A percentile compares a stretch with the other conserved stretches of the same genome.
Evolutionary conservation across 2,329 filamentous ascomycete genomes (phyloP).

Genomic region (Meredithiella fracta): DNA sequence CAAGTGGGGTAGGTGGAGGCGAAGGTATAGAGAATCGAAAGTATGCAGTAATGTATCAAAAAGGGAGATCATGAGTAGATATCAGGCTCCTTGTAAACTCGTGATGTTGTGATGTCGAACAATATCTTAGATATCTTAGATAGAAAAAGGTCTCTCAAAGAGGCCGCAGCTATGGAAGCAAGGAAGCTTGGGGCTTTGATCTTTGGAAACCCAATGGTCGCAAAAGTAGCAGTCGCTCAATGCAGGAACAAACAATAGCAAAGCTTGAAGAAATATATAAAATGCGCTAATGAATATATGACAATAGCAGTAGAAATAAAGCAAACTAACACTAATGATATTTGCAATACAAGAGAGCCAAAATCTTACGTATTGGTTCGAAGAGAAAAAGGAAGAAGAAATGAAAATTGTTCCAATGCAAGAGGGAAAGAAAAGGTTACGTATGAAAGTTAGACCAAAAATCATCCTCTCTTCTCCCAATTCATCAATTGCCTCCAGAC

Average conservation of each 20-base stretch:
- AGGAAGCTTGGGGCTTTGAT: neutral
- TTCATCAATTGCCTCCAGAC: neutral
- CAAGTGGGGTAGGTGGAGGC: neutral
- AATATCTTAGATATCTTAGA: neutral
- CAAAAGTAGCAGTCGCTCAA: neutral
- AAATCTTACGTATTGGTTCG: neutral
- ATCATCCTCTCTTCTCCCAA: too few relatives aligned
- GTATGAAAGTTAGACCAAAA: neutral
- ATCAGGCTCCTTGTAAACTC: neutral
- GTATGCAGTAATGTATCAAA: too few relatives aligned
- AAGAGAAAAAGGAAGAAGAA: conserved; percentile 1
- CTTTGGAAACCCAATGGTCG: neutral
- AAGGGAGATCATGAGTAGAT: neutral
- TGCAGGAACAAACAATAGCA: neutral
- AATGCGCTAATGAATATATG: conserved; percentile 10
- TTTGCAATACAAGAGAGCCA: neutral
- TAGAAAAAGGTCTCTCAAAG: neutral
- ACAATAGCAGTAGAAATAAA: conserved; percentile 6
- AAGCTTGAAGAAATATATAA: conserved; percentile 1
- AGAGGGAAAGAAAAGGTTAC: neutral
- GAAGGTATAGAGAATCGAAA: neutral
- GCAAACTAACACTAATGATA: neutral
- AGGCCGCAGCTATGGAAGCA: neutral
- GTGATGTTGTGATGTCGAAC: neutral
- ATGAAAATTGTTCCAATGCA: neutral